phyloP scores from a whole-genome alignment of 1,139 yeast genomes.

The Yamadazyma atmosphaerica region DNA sequence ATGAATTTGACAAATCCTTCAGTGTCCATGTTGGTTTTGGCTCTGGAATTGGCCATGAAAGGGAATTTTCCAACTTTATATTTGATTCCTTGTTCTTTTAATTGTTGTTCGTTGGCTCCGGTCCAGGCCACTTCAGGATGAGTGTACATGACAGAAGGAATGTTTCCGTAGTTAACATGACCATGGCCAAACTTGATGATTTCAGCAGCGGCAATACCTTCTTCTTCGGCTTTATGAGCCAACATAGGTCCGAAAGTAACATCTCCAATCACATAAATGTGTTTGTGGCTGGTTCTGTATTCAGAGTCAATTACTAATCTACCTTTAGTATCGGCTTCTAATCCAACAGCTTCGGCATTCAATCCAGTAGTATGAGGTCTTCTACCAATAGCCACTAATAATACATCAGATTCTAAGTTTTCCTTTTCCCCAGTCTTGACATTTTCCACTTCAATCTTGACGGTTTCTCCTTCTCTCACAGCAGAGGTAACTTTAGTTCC shows the following conservation, averaged over 20 bases:
- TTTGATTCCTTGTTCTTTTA: conserved; percentile 88
- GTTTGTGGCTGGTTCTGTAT: conserved; percentile 87
- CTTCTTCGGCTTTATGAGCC: conserved; percentile 99
- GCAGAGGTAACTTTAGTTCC: conserved; percentile 91
- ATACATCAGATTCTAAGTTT: conserved; percentile 82
- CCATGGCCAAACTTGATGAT: conserved; percentile 92
- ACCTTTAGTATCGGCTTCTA: conserved; percentile 89
- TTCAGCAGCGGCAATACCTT: conserved; percentile 98
- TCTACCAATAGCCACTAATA: conserved; percentile 97
- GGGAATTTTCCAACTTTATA: conserved; percentile 98
- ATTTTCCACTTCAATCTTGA: conserved; percentile 85
- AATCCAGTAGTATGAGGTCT: conserved; percentile 94
- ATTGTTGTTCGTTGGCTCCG: conserved; percentile 93
- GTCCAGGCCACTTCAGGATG: conserved; percentile 99
- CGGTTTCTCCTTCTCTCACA: conserved; percentile 82
- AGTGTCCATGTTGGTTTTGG: conserved; percentile 95
- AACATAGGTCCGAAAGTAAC: conserved; percentile 98
- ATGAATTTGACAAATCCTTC: conserved; percentile 96
- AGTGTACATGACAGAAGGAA: conserved; percentile 98
- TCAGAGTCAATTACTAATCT: conserved; percentile 93
- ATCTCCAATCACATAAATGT: conserved; percentile 97
- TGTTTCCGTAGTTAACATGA: conserved; percentile 96
- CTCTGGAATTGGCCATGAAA: conserved; percentile 98
- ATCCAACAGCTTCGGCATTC: conserved; percentile 82
- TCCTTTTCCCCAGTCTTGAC: conserved; percentile 84